Evolutionary conservation across 1,284 basidiomycete genomes (phyloP), one percentile per base, ranked within the genome.

Genomic region (Earliella scabrosa): DNA sequence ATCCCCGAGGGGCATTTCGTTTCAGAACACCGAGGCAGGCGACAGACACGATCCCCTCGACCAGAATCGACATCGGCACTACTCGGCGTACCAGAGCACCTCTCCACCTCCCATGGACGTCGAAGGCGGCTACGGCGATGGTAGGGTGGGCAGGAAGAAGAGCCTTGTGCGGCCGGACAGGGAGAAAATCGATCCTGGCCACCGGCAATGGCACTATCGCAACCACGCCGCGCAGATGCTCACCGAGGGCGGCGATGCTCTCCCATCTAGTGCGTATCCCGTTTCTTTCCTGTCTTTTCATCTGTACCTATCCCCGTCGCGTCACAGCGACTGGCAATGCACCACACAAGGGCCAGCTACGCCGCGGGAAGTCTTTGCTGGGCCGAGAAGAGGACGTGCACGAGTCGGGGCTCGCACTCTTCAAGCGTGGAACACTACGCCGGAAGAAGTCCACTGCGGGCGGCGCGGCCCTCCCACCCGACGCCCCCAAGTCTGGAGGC

Each of bases 141-240:
- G 78, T 75, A 61, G 77, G 71, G 73, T 92, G 43, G 75, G 78
- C 54, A 77, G 96, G 69, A 98, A 98, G 81, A 97, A 96, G 83
- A 94, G 90, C 69, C 83, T 99, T 45, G 93, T 98, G 52, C 81
- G 86, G 54, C 97, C 97, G 8, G 97, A 99, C 74, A 82, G 97
- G 60, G 97, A 98, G 79, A 93, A 97, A 79, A 94, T 98, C 68
- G 96, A 98, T 70, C 95, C 96, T 9, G 88, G 87, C 45, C 95
- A 98, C 78, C 85, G 95, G 40, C 88, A 97, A 65, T 99, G 92
- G 88, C 92, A 98, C 76, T 99, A 99, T 75, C 88, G 95, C 50
- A 90, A 84, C 62, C 95, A 93, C 74, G 93, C 93, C 14, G 89
- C 90, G 20, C 87, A 92, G 69, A 82, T 94, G 72, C 87, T 90